These are phyloP conservation scores for Fonsecaea nubica DNA, from an alignment of 2,329 filamentous ascomycete genomes.

Conservation along the genomic window DNA sequence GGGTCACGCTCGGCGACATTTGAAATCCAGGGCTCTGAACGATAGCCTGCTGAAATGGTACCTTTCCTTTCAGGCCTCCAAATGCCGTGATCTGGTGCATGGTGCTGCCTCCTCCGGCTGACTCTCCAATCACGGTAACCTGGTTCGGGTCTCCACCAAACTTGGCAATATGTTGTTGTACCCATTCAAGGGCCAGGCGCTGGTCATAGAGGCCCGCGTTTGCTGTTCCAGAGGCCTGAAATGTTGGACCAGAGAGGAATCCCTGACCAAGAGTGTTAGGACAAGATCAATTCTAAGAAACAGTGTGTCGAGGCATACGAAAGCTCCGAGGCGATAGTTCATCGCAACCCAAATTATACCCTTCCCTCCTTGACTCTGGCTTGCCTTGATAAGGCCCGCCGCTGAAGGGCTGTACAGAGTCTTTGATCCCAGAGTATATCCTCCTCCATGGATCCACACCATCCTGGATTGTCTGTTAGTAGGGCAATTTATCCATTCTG, in stretches of 20 bases:
- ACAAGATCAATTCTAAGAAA: neutral
- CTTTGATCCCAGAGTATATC: constrained; percentile 52
- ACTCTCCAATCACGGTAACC: constrained; percentile 60
- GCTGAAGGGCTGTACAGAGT: constrained; percentile 44
- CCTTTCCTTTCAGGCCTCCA: constrained; percentile 47
- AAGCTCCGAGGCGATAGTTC: constrained; percentile 57
- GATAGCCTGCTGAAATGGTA: constrained; percentile 50
- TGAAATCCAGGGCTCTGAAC: constrained; percentile 51
- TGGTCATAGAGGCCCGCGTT: constrained; percentile 63
- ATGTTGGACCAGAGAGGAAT: constrained; percentile 54
- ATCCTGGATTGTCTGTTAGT: constrained; percentile 31
- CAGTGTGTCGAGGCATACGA: constrained; percentile 41
- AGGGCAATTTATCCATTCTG: neutral
- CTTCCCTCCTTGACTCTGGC: constrained; percentile 46
- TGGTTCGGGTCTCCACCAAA: constrained; percentile 61
- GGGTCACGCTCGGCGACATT: constrained; percentile 48
- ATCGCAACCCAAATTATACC: constrained; percentile 56
- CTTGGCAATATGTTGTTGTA: constrained; percentile 59
- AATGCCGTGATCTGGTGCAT: constrained; percentile 63
- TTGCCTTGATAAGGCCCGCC: constrained; percentile 51
- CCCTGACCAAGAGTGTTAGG: constrained; percentile 35
- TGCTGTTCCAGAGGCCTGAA: constrained; percentile 46
- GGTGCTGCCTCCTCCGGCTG: constrained; percentile 60
- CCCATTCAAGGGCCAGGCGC: constrained; percentile 61
- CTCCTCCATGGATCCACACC: constrained; percentile 56